Evolutionary conservation across 352 stramenopile genomes (phyloP), one percentile per base, ranked within the genome.

Genomic region (Globisporangium solare): DNA sequence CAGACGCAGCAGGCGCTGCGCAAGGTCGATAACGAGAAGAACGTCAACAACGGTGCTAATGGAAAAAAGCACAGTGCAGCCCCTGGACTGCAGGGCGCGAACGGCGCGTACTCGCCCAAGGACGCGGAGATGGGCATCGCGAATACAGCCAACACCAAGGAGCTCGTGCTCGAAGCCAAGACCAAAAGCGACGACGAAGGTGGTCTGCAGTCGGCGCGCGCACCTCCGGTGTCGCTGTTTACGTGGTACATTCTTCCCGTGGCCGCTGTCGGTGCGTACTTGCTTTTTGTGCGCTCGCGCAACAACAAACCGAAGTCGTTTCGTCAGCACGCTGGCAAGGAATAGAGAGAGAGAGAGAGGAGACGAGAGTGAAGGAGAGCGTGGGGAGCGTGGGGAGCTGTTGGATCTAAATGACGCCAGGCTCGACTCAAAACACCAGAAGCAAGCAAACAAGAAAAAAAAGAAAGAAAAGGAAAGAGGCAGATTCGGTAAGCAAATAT

Each of bases 241-340:
- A 74, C 71, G 37, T 93, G 78, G 83, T 93, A 93, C 74, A 76
- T 89, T 46, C 51, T 93, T 39, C 83, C 83, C 0, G 67, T 93
- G 15, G 70, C 53, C 41, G 76, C 78, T 1, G 78, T 93, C 43
- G 80, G 73, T 2, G 78, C 45, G 35, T 93, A 90, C 52, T 54
- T 93, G 47, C 46, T 89, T 11, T 88, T 86, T 41, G 74, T 86
- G 53, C 74, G 74, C 49, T 76, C 73, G 40, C 75, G 74, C 47
- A 56, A 42, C 11, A 56, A 48, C 39, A 43, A 43, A 24, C 76
- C 74, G 18, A 78, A 76, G 51, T 54, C 60, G 15, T 79, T 73
- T 48, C 46, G 46, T 27, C 46, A 51, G 12, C 17, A n/a, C 17
- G 39, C 12, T 43, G 39, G 39, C 13, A 43, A 43, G 17, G 39